Evolutionary conservation across 2,329 filamentous ascomycete genomes (phyloP).

Genomic region (Colletotrichum eleusines): DNA sequence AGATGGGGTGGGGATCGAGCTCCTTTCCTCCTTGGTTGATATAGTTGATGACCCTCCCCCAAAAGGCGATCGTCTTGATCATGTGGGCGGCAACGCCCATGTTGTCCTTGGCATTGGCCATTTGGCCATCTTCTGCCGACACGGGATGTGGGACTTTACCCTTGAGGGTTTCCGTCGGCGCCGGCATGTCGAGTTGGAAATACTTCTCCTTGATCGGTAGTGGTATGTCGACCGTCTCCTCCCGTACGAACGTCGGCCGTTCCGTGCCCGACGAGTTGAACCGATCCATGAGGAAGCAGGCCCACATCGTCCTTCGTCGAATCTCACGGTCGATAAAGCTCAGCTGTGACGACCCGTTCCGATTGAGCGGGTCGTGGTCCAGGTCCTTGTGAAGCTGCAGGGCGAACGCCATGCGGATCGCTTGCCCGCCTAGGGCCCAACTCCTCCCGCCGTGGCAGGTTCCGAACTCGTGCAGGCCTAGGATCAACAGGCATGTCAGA

Average conservation of each 20-base stretch:
- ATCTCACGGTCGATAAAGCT: slow-evolving; percentile 96
- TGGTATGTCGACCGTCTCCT: slow-evolving; percentile 89
- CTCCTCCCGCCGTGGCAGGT: slow-evolving; percentile 96
- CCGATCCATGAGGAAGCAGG: slow-evolving; percentile 96
- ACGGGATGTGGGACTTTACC: slow-evolving; percentile 76
- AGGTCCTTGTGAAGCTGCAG: slow-evolving; percentile 93
- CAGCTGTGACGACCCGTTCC: slow-evolving; percentile 72
- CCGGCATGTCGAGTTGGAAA: slow-evolving; percentile 92
- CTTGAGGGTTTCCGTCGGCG: slow-evolving; percentile 84
- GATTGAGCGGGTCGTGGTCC: slow-evolving; percentile 80
- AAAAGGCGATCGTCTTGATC: slow-evolving; percentile 85
- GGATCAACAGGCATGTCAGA: slow-evolving; percentile 86
- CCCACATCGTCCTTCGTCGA: slow-evolving; percentile 95
- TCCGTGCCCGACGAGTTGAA: slow-evolving; percentile 98
- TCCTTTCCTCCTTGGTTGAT: slow-evolving; percentile 91
- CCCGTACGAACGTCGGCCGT: slow-evolving; percentile 89
- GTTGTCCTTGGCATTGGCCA: slow-evolving; percentile 78
- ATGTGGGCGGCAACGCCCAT: slow-evolving; percentile 96
- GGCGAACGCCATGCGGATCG: slow-evolving; percentile 96
- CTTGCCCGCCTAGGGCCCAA: slow-evolving; percentile 95
- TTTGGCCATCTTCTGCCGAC: slow-evolving; percentile 71
- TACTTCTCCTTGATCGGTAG: slow-evolving; percentile 90
- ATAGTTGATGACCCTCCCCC: slow-evolving; percentile 91
- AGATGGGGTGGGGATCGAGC: slow-evolving; percentile 80
- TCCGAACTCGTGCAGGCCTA: slow-evolving; percentile 95